Evolutionary conservation across 1,284 basidiomycete species (phyloP).

Genomic region (Irpex rosettiformis): DNA sequence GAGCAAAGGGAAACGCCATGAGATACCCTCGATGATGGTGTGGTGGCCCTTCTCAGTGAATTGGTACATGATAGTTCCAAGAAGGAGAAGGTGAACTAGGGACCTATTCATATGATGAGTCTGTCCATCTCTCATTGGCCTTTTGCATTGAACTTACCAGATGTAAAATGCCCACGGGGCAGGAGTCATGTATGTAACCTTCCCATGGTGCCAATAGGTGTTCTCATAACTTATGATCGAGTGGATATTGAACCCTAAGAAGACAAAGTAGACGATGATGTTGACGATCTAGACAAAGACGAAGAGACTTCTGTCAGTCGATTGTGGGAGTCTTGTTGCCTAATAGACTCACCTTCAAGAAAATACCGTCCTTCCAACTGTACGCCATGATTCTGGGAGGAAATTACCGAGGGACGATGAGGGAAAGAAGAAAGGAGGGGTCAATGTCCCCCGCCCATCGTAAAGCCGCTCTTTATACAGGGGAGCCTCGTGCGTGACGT

Average conservation of each 20-base stretch:
- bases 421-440: neutral
- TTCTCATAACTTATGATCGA: slow-evolving; percentile 70
- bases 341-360: slow-evolving; percentile 61
- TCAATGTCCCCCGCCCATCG: neutral
- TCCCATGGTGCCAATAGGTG: slow-evolving; percentile 58
- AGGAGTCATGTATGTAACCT: slow-evolving; percentile 88
- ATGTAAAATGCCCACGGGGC: slow-evolving; percentile 86
- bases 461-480: neutral
- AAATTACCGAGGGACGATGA: neutral
- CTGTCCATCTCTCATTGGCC: slow-evolving; percentile 9
- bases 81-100: slow-evolving; percentile 81
- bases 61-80: slow-evolving; percentile 88
- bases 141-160: slow-evolving; percentile 46
- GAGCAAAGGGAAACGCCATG: slow-evolving; percentile 87
- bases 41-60: slow-evolving; percentile 81
- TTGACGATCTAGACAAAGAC: slow-evolving; percentile 59
- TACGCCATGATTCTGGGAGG: slow-evolving; percentile 19
- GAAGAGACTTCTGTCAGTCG: neutral
- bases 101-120: slow-evolving; percentile 42
- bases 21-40: slow-evolving; percentile 80
- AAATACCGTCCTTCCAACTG: slow-evolving; percentile 71
- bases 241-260: slow-evolving; percentile 89
- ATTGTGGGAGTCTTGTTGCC: neutral
- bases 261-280: slow-evolving; percentile 73
- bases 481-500: neutral